A percentile compares a stretch with the other conserved stretches of the same genome.
phyloP scores from a whole-genome alignment of 2,329 filamentous ascomycete species.

The Monosporascus cannonballus region DNA sequence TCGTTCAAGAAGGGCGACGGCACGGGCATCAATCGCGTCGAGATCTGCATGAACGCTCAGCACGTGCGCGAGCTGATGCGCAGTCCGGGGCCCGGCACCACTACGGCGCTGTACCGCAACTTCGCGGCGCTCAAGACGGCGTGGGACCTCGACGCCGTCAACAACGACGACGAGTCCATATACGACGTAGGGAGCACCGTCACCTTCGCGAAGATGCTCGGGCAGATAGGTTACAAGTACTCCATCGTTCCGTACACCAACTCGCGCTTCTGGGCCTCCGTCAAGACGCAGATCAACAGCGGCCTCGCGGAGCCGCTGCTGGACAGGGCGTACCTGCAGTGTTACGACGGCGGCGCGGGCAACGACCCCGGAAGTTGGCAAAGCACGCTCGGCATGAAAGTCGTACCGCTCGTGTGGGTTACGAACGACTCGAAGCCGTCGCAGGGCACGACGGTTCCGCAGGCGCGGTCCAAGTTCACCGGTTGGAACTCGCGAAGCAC shows the following conservation, averaged over 20 bases:
- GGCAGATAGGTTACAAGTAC: conserved; percentile 34
- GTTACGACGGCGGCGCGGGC: conserved; percentile 33
- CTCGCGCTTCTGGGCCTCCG: conserved; percentile 28
- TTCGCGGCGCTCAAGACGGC: conserved; percentile 33
- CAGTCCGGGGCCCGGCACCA: conserved; percentile 25
- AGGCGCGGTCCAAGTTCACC: conserved; percentile 25
- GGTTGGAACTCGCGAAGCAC: conserved; percentile 20
- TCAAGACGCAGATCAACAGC: conserved; percentile 25
- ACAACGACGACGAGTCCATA: conserved; percentile 39
- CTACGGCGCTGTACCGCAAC: conserved; percentile 32
- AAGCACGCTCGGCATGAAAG: conserved; percentile 26
- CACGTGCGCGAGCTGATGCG: conserved; percentile 33
- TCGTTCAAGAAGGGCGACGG: conserved; percentile 30
- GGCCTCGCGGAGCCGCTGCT: conserved; percentile 22
- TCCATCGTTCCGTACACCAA: conserved; percentile 38
- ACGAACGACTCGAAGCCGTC: conserved; percentile 33
- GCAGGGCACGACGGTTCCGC: conserved; percentile 26
- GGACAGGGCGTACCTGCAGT: conserved; percentile 35
- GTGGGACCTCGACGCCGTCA: conserved; percentile 39
- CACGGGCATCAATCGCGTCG: conserved; percentile 31
- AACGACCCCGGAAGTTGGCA: conserved; percentile 31
- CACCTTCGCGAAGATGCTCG: conserved; percentile 35
- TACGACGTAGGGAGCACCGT: conserved; percentile 37
- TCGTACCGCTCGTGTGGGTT: conserved; percentile 34
- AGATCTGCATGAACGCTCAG: conserved; percentile 38